Base-by-base conservation (phyloP, 257 asterid species). In the Euphrasia confusa region DNA sequence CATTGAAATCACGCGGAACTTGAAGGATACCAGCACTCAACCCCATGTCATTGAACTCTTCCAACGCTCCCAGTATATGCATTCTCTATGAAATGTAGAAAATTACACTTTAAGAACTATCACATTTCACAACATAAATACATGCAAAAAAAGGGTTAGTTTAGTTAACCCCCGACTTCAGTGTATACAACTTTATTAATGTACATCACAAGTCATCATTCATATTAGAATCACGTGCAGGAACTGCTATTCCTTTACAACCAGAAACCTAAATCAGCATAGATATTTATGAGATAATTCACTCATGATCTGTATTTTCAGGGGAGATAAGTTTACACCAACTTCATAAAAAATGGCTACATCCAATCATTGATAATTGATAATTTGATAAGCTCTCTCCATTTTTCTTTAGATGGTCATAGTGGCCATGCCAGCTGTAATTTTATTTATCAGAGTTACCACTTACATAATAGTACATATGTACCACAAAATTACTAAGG, bases 21-120 rank as follows among this genome's bases (percentile, higher is more conserved):
- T 77, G 80, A 76, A 84, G 93, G 63, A 81, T 66, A 70, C 76
- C 66, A 17, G 75, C 47, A 59, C 59, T 78, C 55, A 76, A 71
- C 66, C 81, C 88, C 82, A 81, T 71, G 67, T 80, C 87, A 67
- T 63, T 83, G 75, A 90, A 72, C 64, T 88, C 90, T 77, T 91
- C 98, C 45, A 86, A 65, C 48, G 94, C 80, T 72, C 87, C 97
- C 73, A 86, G 78, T 55, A 84, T 76, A 55, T 76, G 76, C 92
- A 88, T 79, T 75, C 96, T 88, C 98, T 91, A 87, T 65, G 74
- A 62, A 62, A 69, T 13, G 56, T 37, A 63, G 26, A 32, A 66
- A 24, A 61, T 37, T 57, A 40, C 37, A 11, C 14, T 63, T 9
- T 11, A 58, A 40, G 54, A 33, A 49, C 61, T 56, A 63, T 54